Evolutionary conservation across 108 stramenopile genomes (phyloP).

Genomic region (Nitzschia inconspicua): DNA sequence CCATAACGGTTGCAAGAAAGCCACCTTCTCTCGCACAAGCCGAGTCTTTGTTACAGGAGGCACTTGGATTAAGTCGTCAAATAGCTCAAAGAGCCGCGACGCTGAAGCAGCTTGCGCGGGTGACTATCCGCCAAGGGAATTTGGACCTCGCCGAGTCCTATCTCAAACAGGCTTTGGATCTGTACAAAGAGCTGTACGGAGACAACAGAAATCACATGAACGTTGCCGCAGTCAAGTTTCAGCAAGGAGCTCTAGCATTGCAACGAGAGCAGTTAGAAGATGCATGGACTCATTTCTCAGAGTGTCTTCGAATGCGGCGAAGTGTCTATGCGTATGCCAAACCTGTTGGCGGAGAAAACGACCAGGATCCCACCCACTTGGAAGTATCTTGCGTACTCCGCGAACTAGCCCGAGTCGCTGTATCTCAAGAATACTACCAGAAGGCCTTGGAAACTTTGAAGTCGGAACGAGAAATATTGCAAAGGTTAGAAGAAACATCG

Average conservation of each 20-base stretch:
- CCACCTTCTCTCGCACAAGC: conserved; percentile 54
- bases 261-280: conserved; percentile 56
- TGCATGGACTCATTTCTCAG: conserved; percentile 44
- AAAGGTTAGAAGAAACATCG: conserved; percentile 37
- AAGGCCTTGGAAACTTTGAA: conserved; percentile 40
- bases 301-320: conserved; percentile 44
- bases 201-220: conserved; percentile 59
- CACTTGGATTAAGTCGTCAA: conserved; percentile 43
- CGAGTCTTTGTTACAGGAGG: conserved; percentile 48
- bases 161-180: conserved; percentile 49
- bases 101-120: conserved; percentile 62
- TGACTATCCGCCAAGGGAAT: conserved; percentile 54
- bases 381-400: conserved; percentile 62
- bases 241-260: conserved; percentile 58
- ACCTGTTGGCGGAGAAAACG: conserved; percentile 14
- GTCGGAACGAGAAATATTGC: conserved; percentile 39
- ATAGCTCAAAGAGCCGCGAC: conserved; percentile 71
- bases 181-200: conserved; percentile 59
- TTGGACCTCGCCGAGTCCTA: conserved; percentile 49
- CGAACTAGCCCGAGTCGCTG: conserved; percentile 55
- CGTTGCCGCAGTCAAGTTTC: conserved; percentile 65
- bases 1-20: conserved; percentile 53
- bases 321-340: conserved; percentile 63
- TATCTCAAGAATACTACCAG: conserved; percentile 34
- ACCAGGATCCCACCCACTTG: conserved; percentile 50